Conservation (phyloP, 2,329 filamentous ascomycete genomes). For the Pseudophaeomoniella oleicola region DNA sequence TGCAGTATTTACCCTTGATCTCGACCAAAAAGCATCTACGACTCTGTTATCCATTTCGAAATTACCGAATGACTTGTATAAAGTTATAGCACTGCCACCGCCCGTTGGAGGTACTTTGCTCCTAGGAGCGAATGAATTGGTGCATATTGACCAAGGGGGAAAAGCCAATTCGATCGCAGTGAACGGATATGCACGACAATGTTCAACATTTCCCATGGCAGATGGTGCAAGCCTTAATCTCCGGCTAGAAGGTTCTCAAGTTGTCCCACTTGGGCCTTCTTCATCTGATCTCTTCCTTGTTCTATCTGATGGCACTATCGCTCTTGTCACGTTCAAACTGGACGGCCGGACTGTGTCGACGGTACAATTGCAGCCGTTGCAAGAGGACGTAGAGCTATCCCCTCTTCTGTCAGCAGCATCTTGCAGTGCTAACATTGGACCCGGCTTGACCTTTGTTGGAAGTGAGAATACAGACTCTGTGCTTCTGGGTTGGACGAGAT, state of each 20-base stretch:
- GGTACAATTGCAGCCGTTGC: conserved; percentile 55
- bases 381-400: conserved; percentile 46
- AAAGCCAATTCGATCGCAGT: conserved; percentile 87
- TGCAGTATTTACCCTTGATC: conserved; percentile 86
- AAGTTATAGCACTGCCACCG: conserved; percentile 65
- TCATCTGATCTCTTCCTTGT: conserved; percentile 75
- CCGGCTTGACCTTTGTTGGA: conserved; percentile 64
- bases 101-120: conserved; percentile 82
- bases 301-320: conserved; percentile 58
- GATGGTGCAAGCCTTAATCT: conserved; percentile 74
- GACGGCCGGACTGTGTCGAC: conserved; percentile 87
- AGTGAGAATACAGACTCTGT: conserved; percentile 72
- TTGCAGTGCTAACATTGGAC: conserved; percentile 54
- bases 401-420: conserved; percentile 50
- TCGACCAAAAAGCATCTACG: conserved; percentile 86
- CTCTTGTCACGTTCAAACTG: conserved; percentile 66
- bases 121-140: conserved; percentile 75
- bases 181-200: conserved; percentile 73
- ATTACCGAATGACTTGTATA: conserved; percentile 75
- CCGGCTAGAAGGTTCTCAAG: conserved; percentile 63
- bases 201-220: conserved; percentile 67
- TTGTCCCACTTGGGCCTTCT: conserved; percentile 63
- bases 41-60: conserved; percentile 75
- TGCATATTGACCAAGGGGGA: conserved; percentile 91
- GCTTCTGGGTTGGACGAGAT: conserved; percentile 64